Conservation (phyloP, 2,329 filamentous ascomycete species). For the Sphaerulina musiva region DNA sequence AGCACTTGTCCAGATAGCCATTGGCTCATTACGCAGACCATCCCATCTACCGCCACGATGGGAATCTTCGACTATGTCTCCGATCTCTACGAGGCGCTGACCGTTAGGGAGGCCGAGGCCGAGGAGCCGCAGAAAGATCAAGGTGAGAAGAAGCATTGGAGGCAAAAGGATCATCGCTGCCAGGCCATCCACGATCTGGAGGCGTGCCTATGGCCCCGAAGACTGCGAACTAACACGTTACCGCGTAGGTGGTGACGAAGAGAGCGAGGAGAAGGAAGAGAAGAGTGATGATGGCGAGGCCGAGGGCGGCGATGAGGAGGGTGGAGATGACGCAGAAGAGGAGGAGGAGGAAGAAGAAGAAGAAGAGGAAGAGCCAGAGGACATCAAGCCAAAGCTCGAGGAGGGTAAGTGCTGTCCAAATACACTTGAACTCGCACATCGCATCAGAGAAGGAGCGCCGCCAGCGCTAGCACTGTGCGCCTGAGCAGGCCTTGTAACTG, state of each 20-base stretch:
- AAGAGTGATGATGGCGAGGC: constrained; percentile 38
- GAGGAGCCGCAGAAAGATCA: constrained; percentile 50
- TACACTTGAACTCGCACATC: neutral
- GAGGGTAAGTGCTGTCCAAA: constrained; percentile 62
- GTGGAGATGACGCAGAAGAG: constrained; percentile 53
- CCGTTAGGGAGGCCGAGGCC: constrained; percentile 54
- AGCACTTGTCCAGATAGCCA: constrained; percentile 19
- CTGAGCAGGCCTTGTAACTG: neutral
- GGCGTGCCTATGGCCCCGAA: constrained; percentile 5
- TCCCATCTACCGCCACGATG: constrained; percentile 41
- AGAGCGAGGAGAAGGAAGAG: constrained; percentile 37
- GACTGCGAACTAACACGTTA: neutral
- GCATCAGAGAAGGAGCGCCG: neutral
- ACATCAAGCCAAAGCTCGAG: constrained; percentile 81
- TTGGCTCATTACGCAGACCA: constrained; percentile 15
- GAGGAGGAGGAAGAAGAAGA: constrained; percentile 73
- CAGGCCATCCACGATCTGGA: constrained; percentile 1
- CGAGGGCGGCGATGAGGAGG: constrained; percentile 45
- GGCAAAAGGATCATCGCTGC: constrained; percentile 5
- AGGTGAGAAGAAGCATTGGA: constrained; percentile 21
- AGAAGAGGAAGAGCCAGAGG: constrained; percentile 72
- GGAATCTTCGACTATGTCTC: constrained; percentile 59
- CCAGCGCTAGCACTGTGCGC: neutral
- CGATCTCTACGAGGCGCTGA: constrained; percentile 60
- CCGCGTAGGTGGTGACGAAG: constrained; percentile 27